Evolutionary conservation across 2,329 filamentous ascomycete species (phyloP), one percentile per base, ranked within the genome.

Genomic region (Fusarium devonianum): DNA sequence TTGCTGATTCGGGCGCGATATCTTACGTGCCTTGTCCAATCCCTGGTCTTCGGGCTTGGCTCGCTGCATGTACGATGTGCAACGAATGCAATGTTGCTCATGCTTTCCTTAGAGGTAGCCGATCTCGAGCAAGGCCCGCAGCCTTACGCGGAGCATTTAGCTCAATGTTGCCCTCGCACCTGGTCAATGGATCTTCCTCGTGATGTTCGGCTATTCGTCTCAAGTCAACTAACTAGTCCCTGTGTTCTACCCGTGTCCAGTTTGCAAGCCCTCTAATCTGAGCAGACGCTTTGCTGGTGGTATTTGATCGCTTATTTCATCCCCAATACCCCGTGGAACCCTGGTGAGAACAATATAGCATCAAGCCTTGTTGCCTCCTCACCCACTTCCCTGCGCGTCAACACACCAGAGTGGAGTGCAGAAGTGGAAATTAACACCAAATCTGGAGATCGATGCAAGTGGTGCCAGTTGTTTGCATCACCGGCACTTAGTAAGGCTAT

Each of bases 21-120:
- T 55, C 32, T 38, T 54, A 48, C 32, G 44, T 49, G 58, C 46
- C 47, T 58, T 40, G 43, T 46, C 50, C 48, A 43, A 34, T 50
- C 39, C 38, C 53, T 44, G 42, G 59, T 30, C 36, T 32, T 16
- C 37, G 29, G 32, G 37, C 49, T 56, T 45, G 42, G 56, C 53
- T 51, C 36, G 49, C 50, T 62, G 58, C 58, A 63, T 62, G 49
- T 56, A 45, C 49, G 50, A 58, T 53, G 39, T 54, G 43, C 47
- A 51, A 38, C 49, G 37, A 49, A 53, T 58, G 57, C 54, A 65
- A 60, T 50, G 62, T 57, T 61, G 40, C 50, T 60, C 55, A 37
- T 43, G 46, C 44, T 63, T 37, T 56, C 22, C 29, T 41, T 33
- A 38, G 13, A 49, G 39, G 51, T 37, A 29, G 57, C 51, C 39